Conservation (phyloP, 495 filamentous ascomycete species). For the Lasiosphaeriaceae sp. region DNA sequence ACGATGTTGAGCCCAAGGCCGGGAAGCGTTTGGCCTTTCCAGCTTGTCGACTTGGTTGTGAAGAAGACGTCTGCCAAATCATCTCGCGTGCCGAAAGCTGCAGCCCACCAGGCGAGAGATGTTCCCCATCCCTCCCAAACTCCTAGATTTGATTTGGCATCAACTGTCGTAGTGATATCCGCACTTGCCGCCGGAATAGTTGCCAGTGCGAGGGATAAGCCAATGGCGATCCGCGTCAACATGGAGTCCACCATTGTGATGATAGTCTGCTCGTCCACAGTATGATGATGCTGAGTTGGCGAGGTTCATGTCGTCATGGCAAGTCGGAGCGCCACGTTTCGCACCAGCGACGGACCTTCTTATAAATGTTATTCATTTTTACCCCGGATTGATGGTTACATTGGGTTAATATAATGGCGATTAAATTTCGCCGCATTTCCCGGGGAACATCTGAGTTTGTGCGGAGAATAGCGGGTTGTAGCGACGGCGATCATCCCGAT, state of each 20-base stretch:
- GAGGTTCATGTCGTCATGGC: too few relatives aligned
- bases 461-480: neutral
- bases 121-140: constrained; percentile 40
- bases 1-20: constrained; percentile 39
- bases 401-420: too few relatives aligned
- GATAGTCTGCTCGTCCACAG: too few relatives aligned
- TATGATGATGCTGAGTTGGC: too few relatives aligned
- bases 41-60: constrained; percentile 17
- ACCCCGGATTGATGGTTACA: too few relatives aligned
- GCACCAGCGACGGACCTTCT: too few relatives aligned
- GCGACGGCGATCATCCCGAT: neutral
- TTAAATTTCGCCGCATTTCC: too few relatives aligned
- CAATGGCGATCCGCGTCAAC: neutral
- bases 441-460: neutral
- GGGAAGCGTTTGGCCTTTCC: constrained; percentile 23
- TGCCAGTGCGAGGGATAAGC: neutral
- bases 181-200: neutral
- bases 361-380: too few relatives aligned
- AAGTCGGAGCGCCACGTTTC: too few relatives aligned
- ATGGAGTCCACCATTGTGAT: neutral
- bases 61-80: constrained; percentile 38
- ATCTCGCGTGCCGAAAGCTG: constrained; percentile 29
- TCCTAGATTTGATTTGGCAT: constrained; percentile 29
- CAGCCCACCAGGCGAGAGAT: constrained; percentile 40
- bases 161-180: constrained; percentile 26